Percentiles rank a stretch among this genome's conserved stretches.
Evolutionary conservation across 306 rosid genomes (phyloP).

Genomic region (Cucurbita maxima): DNA sequence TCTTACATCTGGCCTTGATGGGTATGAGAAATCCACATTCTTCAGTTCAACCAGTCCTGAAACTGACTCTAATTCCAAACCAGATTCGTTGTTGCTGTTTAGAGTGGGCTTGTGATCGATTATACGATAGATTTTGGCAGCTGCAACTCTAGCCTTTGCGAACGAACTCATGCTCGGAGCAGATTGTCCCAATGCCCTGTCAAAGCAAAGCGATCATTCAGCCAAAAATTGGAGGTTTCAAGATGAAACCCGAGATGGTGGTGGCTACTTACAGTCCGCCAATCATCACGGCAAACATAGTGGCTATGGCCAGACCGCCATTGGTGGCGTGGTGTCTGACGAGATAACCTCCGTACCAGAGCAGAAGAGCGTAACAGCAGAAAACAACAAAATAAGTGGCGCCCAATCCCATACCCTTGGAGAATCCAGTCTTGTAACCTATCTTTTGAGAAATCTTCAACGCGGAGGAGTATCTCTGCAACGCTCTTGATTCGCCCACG

Average conservation of each 20-base stretch:
- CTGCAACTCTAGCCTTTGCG: slow-evolving; percentile 90
- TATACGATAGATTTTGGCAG: slow-evolving; percentile 63
- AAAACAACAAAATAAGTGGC: slow-evolving; percentile 96
- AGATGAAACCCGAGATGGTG: background rate
- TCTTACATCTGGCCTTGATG: slow-evolving; percentile 74
- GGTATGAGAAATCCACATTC: slow-evolving; percentile 74
- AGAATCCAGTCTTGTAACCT: slow-evolving; percentile 78
- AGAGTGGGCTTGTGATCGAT: slow-evolving; percentile 85
- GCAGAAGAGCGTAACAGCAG: slow-evolving; percentile 90
- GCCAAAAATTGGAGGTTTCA: background rate
- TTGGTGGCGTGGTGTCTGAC: slow-evolving; percentile 83
- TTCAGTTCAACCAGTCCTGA: slow-evolving; percentile 76
- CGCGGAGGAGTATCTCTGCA: slow-evolving; percentile 58
- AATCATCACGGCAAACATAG: slow-evolving; percentile 94
- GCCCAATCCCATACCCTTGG: slow-evolving; percentile 93
- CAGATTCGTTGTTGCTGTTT: slow-evolving; percentile 59
- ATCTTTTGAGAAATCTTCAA: slow-evolving; percentile 62
- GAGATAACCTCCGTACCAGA: slow-evolving; percentile 94
- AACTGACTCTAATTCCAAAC: slow-evolving; percentile 58
- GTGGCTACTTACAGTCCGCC: slow-evolving; percentile 71
- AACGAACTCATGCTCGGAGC: slow-evolving; percentile 95
- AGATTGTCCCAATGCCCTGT: slow-evolving; percentile 90
- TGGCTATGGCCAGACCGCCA: slow-evolving; percentile 95
- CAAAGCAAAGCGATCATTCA: background rate
- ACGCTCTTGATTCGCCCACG: slow-evolving; percentile 71